Evolutionary conservation across 2,329 filamentous ascomycete genomes (phyloP), one percentile per base, ranked within the genome.

Genomic region (Cladophialophora chaetospira): DNA sequence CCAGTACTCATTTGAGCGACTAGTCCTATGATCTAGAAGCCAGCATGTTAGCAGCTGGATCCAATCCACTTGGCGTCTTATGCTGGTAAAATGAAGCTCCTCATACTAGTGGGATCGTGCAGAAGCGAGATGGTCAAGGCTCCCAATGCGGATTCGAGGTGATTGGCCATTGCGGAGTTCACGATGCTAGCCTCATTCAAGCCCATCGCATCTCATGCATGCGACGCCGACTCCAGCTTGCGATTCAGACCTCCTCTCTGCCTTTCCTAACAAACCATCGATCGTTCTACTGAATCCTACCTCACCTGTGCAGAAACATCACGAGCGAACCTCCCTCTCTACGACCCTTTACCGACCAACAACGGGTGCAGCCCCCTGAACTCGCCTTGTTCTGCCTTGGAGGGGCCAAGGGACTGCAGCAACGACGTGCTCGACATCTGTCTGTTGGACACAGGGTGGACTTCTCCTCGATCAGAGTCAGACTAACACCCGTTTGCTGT

Each of bases 1-100:
- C 54, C 84, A 87, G 64, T 96, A 97, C 75, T 90, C 88, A 44
- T 81, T 93, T 63, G 91, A 96, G 75, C 84, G 85, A 73, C 59
- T 68, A 62, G 58, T 60, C 54, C 64, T 66, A 45, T 65, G 63
- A 55, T 19, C 15, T n/a, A 26, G 44, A 31, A 15, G 42, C 35
- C 48, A 23, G 42, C 23, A 36, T 35, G 23, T 25, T 21, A 13
- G 17, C 19, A 25, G 35, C 51, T 25, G 46, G 33, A 48, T 49
- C 44, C 23, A 13, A 51, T 19, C 25, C 36, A 15, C 48, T 51
- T 19, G n/a, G 38, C 23, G 26, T 31, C 40, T 25, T 25, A 43
- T 42, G 35, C 25, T 51, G 26, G 31, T 49, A 49, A 43, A 51
- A 51, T 36, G 26, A 21, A 23, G 26, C 13, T 8, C 6, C 43